phyloP scores from a whole-genome alignment of 2,329 filamentous ascomycete genomes.

The Acrodontium crateriforme region DNA sequence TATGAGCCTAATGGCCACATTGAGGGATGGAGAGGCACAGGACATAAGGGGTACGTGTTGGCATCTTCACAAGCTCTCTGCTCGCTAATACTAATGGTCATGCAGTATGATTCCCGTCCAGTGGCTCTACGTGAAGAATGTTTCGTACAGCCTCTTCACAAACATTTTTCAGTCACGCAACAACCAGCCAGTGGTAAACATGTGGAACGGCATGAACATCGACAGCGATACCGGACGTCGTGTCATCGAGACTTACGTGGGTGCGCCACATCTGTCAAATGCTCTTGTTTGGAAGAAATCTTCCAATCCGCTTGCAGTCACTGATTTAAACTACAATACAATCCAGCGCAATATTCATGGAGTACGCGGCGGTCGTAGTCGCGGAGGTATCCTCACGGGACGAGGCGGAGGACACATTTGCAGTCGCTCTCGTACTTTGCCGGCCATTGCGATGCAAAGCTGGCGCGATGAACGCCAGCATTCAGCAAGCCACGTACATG shows the following conservation, averaged over 20 bases:
- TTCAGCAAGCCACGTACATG: background rate
- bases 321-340: too few species aligned
- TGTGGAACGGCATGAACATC: slow-evolving; percentile 22
- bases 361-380: slow-evolving; percentile 1
- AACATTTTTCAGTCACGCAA: slow-evolving; percentile 13
- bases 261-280: slow-evolving; percentile 8
- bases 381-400: background rate
- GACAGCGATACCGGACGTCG: slow-evolving; percentile 12
- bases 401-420: too few species aligned
- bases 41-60: slow-evolving; percentile 7
- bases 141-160: slow-evolving; percentile 13
- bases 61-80: background rate
- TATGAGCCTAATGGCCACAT: slow-evolving; percentile 9
- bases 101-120: slow-evolving; percentile 14
- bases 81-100: slow-evolving; percentile 1
- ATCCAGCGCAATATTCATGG: too few species aligned
- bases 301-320: too few species aligned
- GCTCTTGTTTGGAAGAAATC: slow-evolving; percentile 6
- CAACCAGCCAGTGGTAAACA: slow-evolving; percentile 15
- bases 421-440: too few species aligned
- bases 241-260: slow-evolving; percentile 16
- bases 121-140: slow-evolving; percentile 19
- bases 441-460: too few species aligned
- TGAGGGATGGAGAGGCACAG: slow-evolving; percentile 11
- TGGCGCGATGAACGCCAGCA: too few species aligned